A percentile compares a stretch with the other conserved stretches of the same genome.
Conservation (phyloP, 106 monocot genomes). For the Xerophyta viscosa region DNA sequence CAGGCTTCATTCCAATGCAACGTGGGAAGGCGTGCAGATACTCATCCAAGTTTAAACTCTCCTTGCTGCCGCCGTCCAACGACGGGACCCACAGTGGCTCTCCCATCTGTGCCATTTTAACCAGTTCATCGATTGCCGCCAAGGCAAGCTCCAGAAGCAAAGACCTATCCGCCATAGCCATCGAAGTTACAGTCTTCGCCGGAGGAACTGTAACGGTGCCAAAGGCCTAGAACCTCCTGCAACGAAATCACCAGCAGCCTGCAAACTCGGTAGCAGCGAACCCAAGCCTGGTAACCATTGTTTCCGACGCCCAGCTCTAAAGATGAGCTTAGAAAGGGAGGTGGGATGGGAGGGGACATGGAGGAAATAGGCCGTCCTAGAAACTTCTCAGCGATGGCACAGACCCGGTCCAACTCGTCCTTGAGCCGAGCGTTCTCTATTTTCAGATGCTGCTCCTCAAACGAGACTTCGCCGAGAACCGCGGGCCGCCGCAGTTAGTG, state of each 20-base stretch:
- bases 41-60: slow-evolving; percentile 51
- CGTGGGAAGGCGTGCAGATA: slow-evolving; percentile 38
- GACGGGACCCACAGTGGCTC: slow-evolving; percentile 66
- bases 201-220: slow-evolving; percentile 16
- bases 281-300: slow-evolving; percentile 22
- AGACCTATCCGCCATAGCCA: slow-evolving; percentile 26
- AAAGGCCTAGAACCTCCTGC: slow-evolving; percentile 18
- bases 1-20: slow-evolving; percentile 37
- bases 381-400: slow-evolving; percentile 58
- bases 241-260: slow-evolving; percentile 20
- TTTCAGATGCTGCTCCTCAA: slow-evolving; percentile 71
- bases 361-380: slow-evolving; percentile 39
- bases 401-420: slow-evolving; percentile 80
- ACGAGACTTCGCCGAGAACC: slow-evolving; percentile 51
- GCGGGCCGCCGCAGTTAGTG: slow-evolving; percentile 67
- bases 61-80: slow-evolving; percentile 18
- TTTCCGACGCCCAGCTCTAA: slow-evolving; percentile 52
- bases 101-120: slow-evolving; percentile 67
- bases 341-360: slow-evolving; percentile 7
- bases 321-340: slow-evolving; percentile 28
- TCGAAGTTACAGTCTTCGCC: background rate
- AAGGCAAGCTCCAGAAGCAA: slow-evolving; percentile 65
- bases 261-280: slow-evolving; percentile 12
- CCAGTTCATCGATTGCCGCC: slow-evolving; percentile 72
- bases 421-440: slow-evolving; percentile 84